phyloP scores from a whole-genome alignment of 306 rosid genomes.

The Cyclanthera cordifolia region DNA sequence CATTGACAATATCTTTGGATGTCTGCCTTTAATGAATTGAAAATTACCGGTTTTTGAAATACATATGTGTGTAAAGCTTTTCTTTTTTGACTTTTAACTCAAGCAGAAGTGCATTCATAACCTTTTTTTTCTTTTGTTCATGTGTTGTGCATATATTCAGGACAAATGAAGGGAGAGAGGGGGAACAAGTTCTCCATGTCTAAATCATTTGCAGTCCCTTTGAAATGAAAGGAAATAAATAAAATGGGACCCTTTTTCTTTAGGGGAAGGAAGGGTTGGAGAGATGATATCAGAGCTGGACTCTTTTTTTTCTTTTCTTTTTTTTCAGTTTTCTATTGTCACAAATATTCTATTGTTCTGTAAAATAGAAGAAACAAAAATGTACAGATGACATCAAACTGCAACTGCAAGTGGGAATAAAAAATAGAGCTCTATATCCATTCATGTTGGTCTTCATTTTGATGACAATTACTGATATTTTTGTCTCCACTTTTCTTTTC shows the following conservation, averaged over 20 bases:
- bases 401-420: background rate
- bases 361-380: background rate
- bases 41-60: background rate
- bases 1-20: background rate
- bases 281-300: background rate
- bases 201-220: conserved; percentile 14
- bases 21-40: background rate
- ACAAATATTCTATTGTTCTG: conserved; percentile 1
- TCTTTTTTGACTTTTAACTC: background rate
- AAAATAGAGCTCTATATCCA: background rate
- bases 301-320: background rate
- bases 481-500: conserved; percentile 6
- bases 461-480: background rate
- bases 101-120: conserved; percentile 5
- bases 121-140: conserved; percentile 10
- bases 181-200: conserved; percentile 14
- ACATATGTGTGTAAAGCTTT: too few species aligned
- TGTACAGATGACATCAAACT: conserved; percentile 6
- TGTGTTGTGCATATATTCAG: conserved; percentile 13
- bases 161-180: conserved; percentile 7
- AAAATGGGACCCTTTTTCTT: conserved; percentile 10
- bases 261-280: background rate
- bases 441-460: background rate
- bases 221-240: conserved; percentile 12
- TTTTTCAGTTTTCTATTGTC: background rate